Evolutionary conservation across 2,329 filamentous ascomycete species (phyloP).

Genomic region (Cladophialophora bantiana): DNA sequence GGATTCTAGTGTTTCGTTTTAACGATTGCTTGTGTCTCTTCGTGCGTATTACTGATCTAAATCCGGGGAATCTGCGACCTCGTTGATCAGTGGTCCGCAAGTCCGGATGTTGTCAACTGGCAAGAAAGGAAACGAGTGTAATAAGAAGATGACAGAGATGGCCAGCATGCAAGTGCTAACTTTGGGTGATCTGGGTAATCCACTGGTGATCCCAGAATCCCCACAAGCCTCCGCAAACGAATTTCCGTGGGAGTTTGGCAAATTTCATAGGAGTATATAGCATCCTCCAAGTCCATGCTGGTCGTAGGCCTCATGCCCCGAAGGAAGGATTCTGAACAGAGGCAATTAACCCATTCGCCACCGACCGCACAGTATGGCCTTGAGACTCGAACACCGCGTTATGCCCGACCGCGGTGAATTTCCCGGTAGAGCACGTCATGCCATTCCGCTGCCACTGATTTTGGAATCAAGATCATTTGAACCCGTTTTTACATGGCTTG

Average conservation of each 20-base stretch:
- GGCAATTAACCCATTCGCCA: neutral
- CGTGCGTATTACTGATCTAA: neutral
- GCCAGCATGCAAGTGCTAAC: neutral
- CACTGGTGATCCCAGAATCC: neutral
- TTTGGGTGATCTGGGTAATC: no score
- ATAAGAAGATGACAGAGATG: neutral
- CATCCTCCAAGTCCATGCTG: neutral
- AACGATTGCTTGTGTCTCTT: neutral
- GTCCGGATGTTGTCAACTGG: neutral
- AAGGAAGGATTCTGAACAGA: neutral
- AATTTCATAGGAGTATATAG: neutral
- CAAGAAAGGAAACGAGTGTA: neutral
- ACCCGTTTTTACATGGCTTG: neutral
- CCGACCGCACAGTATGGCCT: neutral
- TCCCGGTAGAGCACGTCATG: neutral
- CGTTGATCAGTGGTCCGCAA: neutral
- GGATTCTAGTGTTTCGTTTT: neutral
- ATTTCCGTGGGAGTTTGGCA: neutral
- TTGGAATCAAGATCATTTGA: neutral
- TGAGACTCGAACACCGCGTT: neutral
- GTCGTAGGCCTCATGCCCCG: neutral
- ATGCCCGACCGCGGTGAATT: neutral
- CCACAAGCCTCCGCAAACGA: neutral
- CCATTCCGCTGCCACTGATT: neutral
- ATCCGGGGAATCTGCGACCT: neutral